Conservation (phyloP, 768 basidiomycete species). For the Phlebiopsis flavidoalba region DNA sequence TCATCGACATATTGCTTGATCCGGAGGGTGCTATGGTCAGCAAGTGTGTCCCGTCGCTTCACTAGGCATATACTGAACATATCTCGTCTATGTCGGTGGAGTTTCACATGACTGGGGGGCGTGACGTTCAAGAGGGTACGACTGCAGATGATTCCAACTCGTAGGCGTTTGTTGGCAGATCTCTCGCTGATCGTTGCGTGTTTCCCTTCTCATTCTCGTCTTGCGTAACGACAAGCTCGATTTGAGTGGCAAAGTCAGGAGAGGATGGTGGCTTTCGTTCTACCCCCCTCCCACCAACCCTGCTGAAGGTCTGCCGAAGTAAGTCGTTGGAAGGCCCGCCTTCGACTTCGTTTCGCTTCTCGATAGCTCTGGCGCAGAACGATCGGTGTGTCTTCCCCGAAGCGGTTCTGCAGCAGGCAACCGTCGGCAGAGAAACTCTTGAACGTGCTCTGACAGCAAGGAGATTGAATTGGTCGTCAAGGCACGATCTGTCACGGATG, state of each 20-base stretch:
- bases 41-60: conserved; percentile 39
- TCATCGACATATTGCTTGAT: conserved; percentile 50
- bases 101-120: too few species aligned
- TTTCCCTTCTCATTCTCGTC: conserved; percentile 39
- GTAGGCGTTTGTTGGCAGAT: conserved; percentile 12
- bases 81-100: not conserved
- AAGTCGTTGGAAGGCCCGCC: conserved; percentile 33
- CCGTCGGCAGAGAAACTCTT: conserved; percentile 45
- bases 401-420: conserved; percentile 33
- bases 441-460: conserved; percentile 40
- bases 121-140: too few species aligned
- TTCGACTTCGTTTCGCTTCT: conserved; percentile 56
- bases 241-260: conserved; percentile 10
- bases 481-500: conserved; percentile 36
- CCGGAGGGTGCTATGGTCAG: conserved; percentile 48
- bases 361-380: conserved; percentile 54
- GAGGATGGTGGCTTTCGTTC: conserved; percentile 10
- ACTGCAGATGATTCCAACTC: conserved; percentile 39
- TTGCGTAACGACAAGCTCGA: conserved; percentile 17
- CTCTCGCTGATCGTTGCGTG: conserved; percentile 24
- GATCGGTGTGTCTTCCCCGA: conserved; percentile 38
- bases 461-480: conserved; percentile 41
- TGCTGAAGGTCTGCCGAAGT: conserved; percentile 2
- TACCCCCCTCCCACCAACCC: conserved; percentile 14
- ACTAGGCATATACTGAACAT: conserved; percentile 38